A percentile compares a stretch with the other conserved stretches of the same genome.
These are phyloP conservation scores for Aspergillus sp. DNA, from an alignment of 2,329 filamentous ascomycete species.

Conservation along the genomic window DNA sequence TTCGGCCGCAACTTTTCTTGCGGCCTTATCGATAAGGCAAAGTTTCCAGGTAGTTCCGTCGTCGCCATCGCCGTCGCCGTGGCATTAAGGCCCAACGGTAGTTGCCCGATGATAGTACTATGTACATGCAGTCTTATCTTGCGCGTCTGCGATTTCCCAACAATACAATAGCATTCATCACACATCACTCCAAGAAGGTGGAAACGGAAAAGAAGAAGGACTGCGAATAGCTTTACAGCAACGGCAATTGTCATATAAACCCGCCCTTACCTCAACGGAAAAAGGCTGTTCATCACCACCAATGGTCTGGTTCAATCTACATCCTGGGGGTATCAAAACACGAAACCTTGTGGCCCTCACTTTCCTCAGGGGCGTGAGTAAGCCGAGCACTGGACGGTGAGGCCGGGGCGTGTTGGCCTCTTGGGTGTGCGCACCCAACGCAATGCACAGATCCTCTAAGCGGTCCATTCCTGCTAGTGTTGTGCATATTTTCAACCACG, in stretches of 20 bases:
- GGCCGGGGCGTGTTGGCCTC: no score
- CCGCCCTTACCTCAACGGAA: not conserved
- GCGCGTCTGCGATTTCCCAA: not conserved
- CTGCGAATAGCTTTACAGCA: not conserved
- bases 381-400: no score
- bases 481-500: not conserved
- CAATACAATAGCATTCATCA: not conserved
- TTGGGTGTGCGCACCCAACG: not conserved
- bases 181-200: no score
- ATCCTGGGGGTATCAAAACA: not conserved
- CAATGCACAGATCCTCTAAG: not conserved
- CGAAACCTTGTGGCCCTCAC: not conserved
- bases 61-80: not conserved
- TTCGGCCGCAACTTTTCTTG: constrained; percentile 12
- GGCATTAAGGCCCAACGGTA: not conserved
- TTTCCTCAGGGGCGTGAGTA: not conserved
- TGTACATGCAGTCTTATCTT: constrained; percentile 1
- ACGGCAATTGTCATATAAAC: not conserved
- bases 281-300: not conserved
- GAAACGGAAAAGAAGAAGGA: no score
- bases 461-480: not conserved
- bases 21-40: constrained; percentile 17
- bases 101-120: not conserved
- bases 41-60: not conserved
- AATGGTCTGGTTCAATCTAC: not conserved